Conservation (phyloP, 2,329 filamentous ascomycete species). For the Paramyrothecium roridum region DNA sequence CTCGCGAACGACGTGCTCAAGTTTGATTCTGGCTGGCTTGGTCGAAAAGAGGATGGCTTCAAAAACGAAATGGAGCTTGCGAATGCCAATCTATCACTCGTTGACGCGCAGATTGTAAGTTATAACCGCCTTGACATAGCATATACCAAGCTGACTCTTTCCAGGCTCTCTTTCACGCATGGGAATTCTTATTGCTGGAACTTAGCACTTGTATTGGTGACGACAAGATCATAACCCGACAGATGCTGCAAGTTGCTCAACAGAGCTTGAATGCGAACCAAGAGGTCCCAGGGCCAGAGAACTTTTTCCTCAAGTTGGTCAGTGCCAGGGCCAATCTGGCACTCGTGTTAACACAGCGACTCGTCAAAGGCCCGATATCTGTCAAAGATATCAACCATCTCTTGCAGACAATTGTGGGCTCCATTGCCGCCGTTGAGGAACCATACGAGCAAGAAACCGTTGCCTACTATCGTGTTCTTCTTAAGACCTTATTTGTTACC, state of each 20-base stretch:
- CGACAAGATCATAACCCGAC: conserved; percentile 55
- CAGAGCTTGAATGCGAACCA: conserved; percentile 79
- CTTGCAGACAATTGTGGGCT: conserved; percentile 46
- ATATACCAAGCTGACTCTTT: conserved; percentile 11
- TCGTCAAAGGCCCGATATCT: conserved; percentile 58
- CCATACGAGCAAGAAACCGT: conserved; percentile 51
- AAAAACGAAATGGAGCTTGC: conserved; percentile 78
- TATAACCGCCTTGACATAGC: neutral
- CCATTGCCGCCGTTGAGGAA: conserved; percentile 51
- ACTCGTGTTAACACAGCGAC: conserved; percentile 75
- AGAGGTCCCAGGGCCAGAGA: conserved; percentile 67
- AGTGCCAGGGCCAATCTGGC: conserved; percentile 76
- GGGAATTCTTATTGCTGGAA: conserved; percentile 85
- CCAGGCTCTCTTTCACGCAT: conserved; percentile 80
- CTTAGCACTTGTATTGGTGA: conserved; percentile 64
- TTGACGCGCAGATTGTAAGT: conserved; percentile 85
- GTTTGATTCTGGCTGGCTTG: conserved; percentile 76
- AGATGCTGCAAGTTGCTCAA: conserved; percentile 71
- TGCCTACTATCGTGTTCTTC: conserved; percentile 76
- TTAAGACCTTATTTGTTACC: conserved; percentile 82
- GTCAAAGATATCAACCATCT: conserved; percentile 50
- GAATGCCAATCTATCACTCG: conserved; percentile 86
- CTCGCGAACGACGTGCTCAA: conserved; percentile 73
- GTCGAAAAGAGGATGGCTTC: conserved; percentile 69
- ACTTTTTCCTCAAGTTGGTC: conserved; percentile 76